A percentile compares a stretch with the other conserved stretches of the same genome.
These are phyloP conservation scores for Diaporthe ilicicola DNA, from an alignment of 2,329 filamentous ascomycete genomes.

Conservation along the genomic window DNA sequence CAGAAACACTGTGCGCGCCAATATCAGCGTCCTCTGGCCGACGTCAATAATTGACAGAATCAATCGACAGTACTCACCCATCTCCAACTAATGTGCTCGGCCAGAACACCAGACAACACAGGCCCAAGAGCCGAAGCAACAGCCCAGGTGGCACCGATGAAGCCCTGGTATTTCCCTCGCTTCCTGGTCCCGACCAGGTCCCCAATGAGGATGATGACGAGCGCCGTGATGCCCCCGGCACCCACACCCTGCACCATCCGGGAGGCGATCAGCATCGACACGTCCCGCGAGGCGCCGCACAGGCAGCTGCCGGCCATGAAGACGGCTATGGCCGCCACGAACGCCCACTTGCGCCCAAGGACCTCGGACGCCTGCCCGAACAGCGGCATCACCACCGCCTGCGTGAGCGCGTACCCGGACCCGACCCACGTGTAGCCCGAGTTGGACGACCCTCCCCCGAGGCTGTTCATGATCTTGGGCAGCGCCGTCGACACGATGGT, in stretches of 20 bases:
- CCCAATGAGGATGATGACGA: constrained; percentile 26
- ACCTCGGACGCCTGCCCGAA: constrained; percentile 29
- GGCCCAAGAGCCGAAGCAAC: constrained; percentile 27
- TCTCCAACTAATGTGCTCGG: constrained; percentile 28
- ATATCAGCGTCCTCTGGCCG: not conserved
- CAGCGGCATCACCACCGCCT: constrained; percentile 29
- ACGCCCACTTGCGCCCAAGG: constrained; percentile 24
- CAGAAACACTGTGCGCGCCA: constrained; percentile 13
- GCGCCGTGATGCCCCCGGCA: constrained; percentile 16
- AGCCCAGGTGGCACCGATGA: constrained; percentile 29
- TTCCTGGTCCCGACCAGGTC: constrained; percentile 22
- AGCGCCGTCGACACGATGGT: constrained; percentile 28
- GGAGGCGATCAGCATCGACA: constrained; percentile 26
- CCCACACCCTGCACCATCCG: constrained; percentile 23
- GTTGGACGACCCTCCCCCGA: constrained; percentile 20
- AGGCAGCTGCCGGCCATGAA: constrained; percentile 20
- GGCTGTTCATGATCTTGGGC: constrained; percentile 26
- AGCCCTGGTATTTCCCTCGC: constrained; percentile 27
- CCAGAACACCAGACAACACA: constrained; percentile 24
- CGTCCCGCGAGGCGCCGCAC: constrained; percentile 27
- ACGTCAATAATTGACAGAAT: too few species aligned
- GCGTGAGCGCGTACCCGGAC: constrained; percentile 25
- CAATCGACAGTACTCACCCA: constrained; percentile 8
- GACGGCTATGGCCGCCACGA: constrained; percentile 14
- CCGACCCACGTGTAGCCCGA: constrained; percentile 29